Evolutionary conservation across 345 rosid genomes (phyloP), one percentile per base, ranked within the genome.

Genomic region (Crucihimalaya himalaica): DNA sequence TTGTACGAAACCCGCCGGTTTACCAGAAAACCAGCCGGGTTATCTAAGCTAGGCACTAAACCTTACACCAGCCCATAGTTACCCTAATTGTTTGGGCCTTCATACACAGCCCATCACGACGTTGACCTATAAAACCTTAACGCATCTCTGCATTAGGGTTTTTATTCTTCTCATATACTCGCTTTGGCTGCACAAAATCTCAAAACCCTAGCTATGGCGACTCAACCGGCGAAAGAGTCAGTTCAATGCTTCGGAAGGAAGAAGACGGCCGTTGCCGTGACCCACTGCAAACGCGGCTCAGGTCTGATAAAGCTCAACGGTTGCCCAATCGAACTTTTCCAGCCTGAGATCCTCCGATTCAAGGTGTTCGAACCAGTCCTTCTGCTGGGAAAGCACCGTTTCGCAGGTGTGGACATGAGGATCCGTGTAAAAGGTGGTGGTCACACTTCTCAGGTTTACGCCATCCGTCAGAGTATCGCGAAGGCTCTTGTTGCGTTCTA

Each of bases 381-480:
- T 12, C 83, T 90, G 29, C 92, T 90, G 5, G 97, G 97, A 2
- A 83, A 88, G 1, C 89, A 86, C 65, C 92, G 92, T 16, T 91
- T 91, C 75, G 86, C 85, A 0, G 94, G 89, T 4, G 97, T 91
- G 6, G 97, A 91, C 81, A 91, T 91, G 97, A 83, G 96, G 84
- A 92, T 92, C 74, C 80, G 92, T 3, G 96, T 89, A 16, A 84
- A 73, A 8, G 96, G 97, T 5, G 97, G 97, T 25, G 97, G 97
- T 11, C 83, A 89, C 84, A 89, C 96, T 16, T 87, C 96, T 1
- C 97, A 89, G 90, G 90, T 92, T 45, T 92, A 92, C 77, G 97
- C 97, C 1, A 92, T 92, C 39, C 79, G 97, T 27, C 97, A 92
- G 83, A 88, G 96, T 77, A 92, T 92, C n/a, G 96, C 97, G 0